Conservation (phyloP, 148 eudicot genomes). For the Dianthus caryophyllus region DNA sequence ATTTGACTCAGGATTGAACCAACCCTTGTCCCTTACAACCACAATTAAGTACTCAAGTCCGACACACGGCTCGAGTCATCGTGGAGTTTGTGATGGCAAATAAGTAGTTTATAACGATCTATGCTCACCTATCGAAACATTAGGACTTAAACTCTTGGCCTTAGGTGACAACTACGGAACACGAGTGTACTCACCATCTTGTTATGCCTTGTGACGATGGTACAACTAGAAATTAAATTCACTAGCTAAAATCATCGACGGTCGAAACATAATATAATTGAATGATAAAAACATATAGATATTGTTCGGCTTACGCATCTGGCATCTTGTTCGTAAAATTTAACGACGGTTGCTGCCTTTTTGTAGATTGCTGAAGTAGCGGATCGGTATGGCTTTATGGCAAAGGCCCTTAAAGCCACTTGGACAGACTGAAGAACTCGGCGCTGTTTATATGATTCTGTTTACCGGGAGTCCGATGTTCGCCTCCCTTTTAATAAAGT, state of each 20-base stretch:
- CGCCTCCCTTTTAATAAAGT: neutral
- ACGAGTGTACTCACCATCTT: neutral
- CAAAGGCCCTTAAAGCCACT: conserved; percentile 64
- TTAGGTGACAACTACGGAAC: neutral
- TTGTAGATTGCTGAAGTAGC: conserved; percentile 82
- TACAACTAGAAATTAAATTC: neutral
- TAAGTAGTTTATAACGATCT: too few relatives aligned
- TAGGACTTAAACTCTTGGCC: neutral
- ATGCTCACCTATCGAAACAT: too few relatives aligned
- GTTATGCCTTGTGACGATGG: neutral
- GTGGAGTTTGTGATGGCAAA: too few relatives aligned
- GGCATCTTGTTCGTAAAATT: neutral
- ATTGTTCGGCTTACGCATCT: neutral
- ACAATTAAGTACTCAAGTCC: too few relatives aligned
- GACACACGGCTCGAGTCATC: too few relatives aligned
- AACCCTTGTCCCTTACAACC: too few relatives aligned
- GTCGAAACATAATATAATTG: too few relatives aligned
- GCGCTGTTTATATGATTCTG: too few relatives aligned
- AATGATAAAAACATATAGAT: neutral
- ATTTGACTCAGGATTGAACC: too few relatives aligned
- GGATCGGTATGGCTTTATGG: conserved; percentile 84
- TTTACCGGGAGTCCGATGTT: neutral
- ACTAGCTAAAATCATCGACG: neutral
- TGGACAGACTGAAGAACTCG: conserved; percentile 53
- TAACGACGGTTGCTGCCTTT: neutral